These are phyloP conservation scores for Vitis riparia DNA, from an alignment of 164 flowering plant species.

Conservation along the genomic window DNA sequence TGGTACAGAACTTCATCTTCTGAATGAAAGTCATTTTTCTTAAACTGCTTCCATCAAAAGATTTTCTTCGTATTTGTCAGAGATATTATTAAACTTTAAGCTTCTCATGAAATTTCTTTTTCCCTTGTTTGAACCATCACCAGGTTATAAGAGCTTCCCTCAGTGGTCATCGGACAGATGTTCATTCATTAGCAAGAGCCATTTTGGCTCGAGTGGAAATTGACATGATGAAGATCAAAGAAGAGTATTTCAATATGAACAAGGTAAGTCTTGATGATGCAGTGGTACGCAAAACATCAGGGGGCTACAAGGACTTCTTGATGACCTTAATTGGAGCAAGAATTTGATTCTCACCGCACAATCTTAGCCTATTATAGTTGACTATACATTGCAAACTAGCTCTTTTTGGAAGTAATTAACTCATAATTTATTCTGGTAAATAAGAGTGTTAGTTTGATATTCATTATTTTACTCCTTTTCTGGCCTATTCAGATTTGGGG, in stretches of 20 bases:
- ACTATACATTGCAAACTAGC: no score
- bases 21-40: no score
- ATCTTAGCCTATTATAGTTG: no score
- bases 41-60: no score
- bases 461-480: no score
- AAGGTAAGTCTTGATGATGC: conserved; percentile 53
- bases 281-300: conserved; percentile 72
- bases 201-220: conserved; percentile 72
- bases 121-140: neutral
- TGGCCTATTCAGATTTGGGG: no score
- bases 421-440: no score
- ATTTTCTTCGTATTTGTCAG: no score
- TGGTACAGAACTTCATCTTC: no score
- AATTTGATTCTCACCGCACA: conserved; percentile 14
- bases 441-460: no score
- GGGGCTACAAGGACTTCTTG: conserved; percentile 67
- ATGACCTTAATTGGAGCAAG: conserved; percentile 70
- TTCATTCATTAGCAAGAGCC: conserved; percentile 66
- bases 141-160: conserved; percentile 60
- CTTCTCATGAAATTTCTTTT: neutral
- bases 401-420: no score
- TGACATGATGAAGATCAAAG: conserved; percentile 62
- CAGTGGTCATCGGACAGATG: conserved; percentile 75
- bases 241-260: conserved; percentile 40
- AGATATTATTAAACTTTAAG: no score